Evolutionary conservation across 192 early-diverging fungal genomes (phyloP), one percentile per base, ranked within the genome.

Genomic region (Coemansia sp.): DNA sequence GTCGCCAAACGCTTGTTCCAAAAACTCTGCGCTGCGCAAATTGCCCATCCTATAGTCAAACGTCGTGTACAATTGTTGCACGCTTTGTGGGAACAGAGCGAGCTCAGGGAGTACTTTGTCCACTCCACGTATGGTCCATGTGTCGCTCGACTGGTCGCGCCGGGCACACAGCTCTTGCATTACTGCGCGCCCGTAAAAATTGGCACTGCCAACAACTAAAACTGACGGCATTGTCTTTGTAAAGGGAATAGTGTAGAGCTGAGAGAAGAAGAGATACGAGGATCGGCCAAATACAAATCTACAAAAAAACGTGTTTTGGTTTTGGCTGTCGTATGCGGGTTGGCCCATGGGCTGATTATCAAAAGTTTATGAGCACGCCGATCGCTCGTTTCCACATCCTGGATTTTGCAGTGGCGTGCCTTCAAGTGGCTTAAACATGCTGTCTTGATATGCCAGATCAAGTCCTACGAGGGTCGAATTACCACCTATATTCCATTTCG

Each of bases 1-100:
- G 25, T 86, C 83, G 35, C 83, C 82, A 74, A 92, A 96, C 23
- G 85, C 87, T 62, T 87, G 86, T 64, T 87, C 87, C 17, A 90
- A 59, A 35, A 81, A 75, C 23, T 50, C 69, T 0, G 19, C 12
- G 69, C 66, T 64, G 39, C 70, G 72, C 55, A 71, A 57, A 45
- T 81, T 81, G 73, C 78, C 78, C 69, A 81, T 75, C 15, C 72
- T 62, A 45, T 62, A 81, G 52, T 81, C 73, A 43, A 75, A 57
- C 39, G 65, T 62, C 27, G 53, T 23, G 60, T 66, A 75, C 12
- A 72, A 66, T 52, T 38, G 35, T 10, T 69, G 63, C 12, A 60
- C 59, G 12, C 29, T 23, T 5, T 17, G 39, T 0, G 78, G 78
- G 21, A 81, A 69, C 43, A 55, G 56, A 14, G 78, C 78, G 29